Percentiles rank a stretch among this genome's conserved stretches.
Evolutionary conservation across 75 land plant genomes (phyloP).

Genomic region (Pinus albicaulis): DNA sequence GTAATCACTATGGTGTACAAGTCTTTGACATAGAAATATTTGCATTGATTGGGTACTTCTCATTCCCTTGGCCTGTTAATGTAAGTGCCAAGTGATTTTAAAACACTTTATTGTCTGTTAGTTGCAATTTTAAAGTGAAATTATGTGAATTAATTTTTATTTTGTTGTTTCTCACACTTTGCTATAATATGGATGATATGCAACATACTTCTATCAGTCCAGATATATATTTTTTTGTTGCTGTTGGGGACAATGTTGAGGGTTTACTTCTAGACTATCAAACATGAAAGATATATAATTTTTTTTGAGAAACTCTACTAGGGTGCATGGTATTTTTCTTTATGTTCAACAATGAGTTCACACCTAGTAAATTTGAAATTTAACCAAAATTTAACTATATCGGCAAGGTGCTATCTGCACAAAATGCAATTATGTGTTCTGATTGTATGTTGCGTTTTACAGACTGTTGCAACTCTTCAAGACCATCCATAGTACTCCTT

Average conservation of each 20-base stretch:
- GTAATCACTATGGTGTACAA: conserved; percentile 86
- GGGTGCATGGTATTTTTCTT: too few species aligned
- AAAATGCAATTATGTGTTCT: too few species aligned
- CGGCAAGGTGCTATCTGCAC: too few species aligned
- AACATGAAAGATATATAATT: conserved; percentile 38
- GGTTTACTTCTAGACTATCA: conserved; percentile 62
- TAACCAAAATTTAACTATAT: neutral
- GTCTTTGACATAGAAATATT: conserved; percentile 78
- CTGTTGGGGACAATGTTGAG: conserved; percentile 79
- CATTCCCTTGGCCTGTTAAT: conserved; percentile 91
- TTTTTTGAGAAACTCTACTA: too few species aligned
- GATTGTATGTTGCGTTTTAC: neutral
- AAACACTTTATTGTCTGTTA: too few species aligned
- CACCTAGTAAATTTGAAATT: neutral
- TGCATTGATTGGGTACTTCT: conserved; percentile 58
- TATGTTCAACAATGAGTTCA: neutral
- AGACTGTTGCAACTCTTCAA: conserved; percentile 48
- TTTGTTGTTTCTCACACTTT: neutral
- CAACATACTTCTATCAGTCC: conserved; percentile 89
- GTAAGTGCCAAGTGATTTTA: conserved; percentile 26
- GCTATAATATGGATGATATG: conserved; percentile 10
- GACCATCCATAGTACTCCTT: conserved; percentile 91
- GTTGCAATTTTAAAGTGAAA: too few species aligned
- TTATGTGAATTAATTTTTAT: too few species aligned
- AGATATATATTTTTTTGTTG: conserved; percentile 59